phyloP scores from a whole-genome alignment of 306 rosid genomes.

The Coriaria nepalensis region DNA sequence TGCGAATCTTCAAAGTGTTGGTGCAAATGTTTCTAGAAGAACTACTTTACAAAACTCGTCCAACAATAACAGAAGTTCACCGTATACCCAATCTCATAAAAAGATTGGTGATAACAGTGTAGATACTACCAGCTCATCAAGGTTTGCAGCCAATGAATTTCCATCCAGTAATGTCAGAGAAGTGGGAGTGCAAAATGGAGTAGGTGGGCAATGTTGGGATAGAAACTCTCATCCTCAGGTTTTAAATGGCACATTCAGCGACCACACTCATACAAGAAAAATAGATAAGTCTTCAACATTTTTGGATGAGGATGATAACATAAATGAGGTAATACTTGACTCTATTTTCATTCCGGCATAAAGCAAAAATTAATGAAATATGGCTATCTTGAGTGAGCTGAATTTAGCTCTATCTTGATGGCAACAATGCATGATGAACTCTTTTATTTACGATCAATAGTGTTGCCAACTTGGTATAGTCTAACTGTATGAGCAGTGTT shows the following conservation, averaged over 20 bases:
- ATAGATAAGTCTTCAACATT: conserved; percentile 19
- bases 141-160: conserved; percentile 8
- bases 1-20: conserved; percentile 19
- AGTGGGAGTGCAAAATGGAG: conserved; percentile 18
- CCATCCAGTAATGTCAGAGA: conserved; percentile 18
- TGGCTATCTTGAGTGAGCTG: too few relatives aligned
- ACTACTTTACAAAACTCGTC: conserved; percentile 19
- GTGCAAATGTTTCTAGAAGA: conserved; percentile 17
- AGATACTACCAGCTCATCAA: conserved; percentile 19
- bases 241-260: conserved; percentile 26
- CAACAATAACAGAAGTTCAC: conserved; percentile 14
- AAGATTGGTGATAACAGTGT: conserved; percentile 12
- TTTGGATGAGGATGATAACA: conserved; percentile 37
- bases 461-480: too few relatives aligned
- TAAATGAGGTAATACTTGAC: conserved; percentile 51
- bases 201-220: conserved; percentile 21
- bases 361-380: too few relatives aligned
- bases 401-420: too few relatives aligned
- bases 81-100: conserved; percentile 13
- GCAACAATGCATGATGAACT: too few relatives aligned
- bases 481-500: too few relatives aligned
- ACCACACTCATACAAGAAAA: conserved; percentile 21
- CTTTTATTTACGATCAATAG: too few relatives aligned
- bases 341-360: background rate
- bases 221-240: conserved; percentile 25